phyloP scores from a whole-genome alignment of 495 filamentous ascomycete genomes.

The Annulohypoxylon bovei region DNA sequence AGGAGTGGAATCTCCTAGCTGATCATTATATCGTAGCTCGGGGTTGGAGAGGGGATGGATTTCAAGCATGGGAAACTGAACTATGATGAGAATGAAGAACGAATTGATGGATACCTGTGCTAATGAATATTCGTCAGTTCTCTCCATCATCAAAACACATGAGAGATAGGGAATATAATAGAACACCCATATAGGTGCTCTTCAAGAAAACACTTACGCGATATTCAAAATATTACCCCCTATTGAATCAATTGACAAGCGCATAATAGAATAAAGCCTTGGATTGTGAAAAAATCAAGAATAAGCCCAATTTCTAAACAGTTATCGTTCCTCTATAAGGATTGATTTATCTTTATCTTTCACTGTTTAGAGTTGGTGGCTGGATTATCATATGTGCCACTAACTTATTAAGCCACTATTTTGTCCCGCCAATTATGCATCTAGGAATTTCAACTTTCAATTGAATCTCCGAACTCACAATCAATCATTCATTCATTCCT shows the following conservation, averaged over 20 bases:
- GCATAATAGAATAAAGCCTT: not conserved
- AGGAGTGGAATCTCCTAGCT: constrained; percentile 91
- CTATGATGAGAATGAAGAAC: constrained; percentile 12
- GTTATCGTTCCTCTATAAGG: too few species aligned
- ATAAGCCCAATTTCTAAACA: not conserved
- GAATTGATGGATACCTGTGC: not conserved
- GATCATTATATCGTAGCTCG: constrained; percentile 91
- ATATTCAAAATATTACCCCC: too few species aligned
- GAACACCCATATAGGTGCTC: not conserved
- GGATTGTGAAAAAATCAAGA: not conserved
- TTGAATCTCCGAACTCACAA: not conserved
- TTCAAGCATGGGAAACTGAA: constrained; percentile 33
- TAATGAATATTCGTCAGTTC: not conserved
- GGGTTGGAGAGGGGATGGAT: constrained; percentile 62
- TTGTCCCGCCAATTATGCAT: not conserved
- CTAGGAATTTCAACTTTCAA: not conserved
- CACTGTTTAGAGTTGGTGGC: not conserved
- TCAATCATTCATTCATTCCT: not conserved
- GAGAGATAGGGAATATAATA: not conserved
- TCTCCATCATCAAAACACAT: not conserved
- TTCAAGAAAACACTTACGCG: too few species aligned
- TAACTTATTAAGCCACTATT: constrained; percentile 9
- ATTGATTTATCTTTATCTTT: not conserved
- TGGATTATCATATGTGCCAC: not conserved
- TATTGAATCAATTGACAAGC: too few species aligned